Evolutionary conservation across 768 basidiomycete species (phyloP).

Genomic region (Candolleomyces eurysporus): DNA sequence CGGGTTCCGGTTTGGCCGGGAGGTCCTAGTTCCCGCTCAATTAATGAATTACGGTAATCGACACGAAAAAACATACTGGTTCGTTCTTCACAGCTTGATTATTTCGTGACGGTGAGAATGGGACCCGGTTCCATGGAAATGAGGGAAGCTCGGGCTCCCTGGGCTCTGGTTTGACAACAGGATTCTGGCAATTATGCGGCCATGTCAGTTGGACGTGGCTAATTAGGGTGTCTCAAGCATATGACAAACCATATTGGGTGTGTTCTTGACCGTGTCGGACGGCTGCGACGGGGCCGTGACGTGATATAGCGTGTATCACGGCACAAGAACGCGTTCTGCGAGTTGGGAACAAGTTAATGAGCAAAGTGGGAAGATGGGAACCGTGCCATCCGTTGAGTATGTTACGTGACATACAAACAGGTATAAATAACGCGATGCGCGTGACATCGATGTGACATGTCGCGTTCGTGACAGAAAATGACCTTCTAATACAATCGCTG

Average conservation of each 20-base stretch:
- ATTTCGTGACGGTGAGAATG: neutral
- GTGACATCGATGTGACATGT: neutral
- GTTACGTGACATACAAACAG: neutral
- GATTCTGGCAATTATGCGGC: conserved; percentile 5
- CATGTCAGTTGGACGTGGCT: neutral
- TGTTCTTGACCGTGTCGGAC: neutral
- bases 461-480: neutral
- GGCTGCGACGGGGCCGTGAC: neutral
- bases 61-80: neutral
- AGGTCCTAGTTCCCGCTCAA: neutral
- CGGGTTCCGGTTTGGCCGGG: neutral
- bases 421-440: neutral
- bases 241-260: neutral
- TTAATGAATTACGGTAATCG: neutral
- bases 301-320: too few species aligned
- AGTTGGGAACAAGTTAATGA: neutral
- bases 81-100: neutral
- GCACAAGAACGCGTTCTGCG: too few species aligned
- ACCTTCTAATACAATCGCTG: conserved; percentile 41
- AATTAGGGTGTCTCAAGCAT: neutral
- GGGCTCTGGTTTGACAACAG: conserved; percentile 27
- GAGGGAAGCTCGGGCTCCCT: conserved; percentile 12
- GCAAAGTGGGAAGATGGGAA: neutral
- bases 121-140: conserved; percentile 5
- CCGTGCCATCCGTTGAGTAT: neutral